phyloP scores from a whole-genome alignment of 2,329 filamentous ascomycete species.

The Ophiostoma sp. region DNA sequence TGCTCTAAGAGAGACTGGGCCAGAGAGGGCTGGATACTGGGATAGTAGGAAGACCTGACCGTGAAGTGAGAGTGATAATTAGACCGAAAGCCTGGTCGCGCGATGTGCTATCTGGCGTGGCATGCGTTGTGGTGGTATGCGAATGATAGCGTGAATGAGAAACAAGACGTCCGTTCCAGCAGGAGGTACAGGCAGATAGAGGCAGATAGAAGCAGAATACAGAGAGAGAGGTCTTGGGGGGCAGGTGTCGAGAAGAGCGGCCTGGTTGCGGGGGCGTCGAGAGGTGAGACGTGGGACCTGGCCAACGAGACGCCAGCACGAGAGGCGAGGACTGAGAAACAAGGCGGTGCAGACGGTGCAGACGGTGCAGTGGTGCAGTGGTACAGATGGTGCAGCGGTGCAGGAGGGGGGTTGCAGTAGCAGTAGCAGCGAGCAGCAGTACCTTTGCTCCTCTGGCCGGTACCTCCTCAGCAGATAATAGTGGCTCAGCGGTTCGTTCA shows the following conservation, averaged over 20 bases:
- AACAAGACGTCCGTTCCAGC: no score
- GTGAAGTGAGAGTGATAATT: not conserved
- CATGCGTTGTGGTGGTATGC: no score
- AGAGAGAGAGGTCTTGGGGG: no score
- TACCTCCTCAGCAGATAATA: not conserved
- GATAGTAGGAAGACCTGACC: not conserved
- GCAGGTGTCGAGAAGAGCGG: not conserved
- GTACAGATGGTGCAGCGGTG: not conserved
- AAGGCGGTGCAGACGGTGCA: slow-evolving; percentile 7
- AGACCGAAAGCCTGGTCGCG: slow-evolving; percentile 1
- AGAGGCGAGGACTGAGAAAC: slow-evolving; percentile 1
- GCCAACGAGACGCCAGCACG: not conserved
- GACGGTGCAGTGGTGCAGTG: not conserved
- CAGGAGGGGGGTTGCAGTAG: slow-evolving; percentile 4
- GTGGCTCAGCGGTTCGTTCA: not conserved
- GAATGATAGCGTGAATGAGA: not conserved
- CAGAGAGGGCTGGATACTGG: not conserved
- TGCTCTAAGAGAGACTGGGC: not conserved
- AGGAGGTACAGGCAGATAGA: no score
- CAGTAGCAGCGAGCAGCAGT: not conserved
- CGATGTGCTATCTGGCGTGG: not conserved
- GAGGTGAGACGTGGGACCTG: not conserved
- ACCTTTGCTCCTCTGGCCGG: not conserved
- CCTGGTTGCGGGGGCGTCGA: not conserved
- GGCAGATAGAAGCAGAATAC: no score